Evolutionary conservation across 805 yeast species (phyloP), one percentile per base, ranked within the genome.

Genomic region (Yarrowia bubula): DNA sequence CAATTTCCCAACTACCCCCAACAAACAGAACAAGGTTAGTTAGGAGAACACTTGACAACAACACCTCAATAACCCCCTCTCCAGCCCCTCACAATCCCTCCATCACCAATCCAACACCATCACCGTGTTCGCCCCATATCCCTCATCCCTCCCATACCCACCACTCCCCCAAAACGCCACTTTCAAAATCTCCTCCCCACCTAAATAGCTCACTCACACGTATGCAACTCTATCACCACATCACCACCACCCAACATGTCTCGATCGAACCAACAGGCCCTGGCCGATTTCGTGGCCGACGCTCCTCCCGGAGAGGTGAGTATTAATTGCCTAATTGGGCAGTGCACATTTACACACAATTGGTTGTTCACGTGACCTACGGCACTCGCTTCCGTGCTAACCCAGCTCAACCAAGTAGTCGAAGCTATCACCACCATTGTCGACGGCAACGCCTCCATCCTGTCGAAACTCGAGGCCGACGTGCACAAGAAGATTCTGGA

Each of bases 271-370:
- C 64, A 58, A 33, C 28, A 58, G 44, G 64, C 64, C 42, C 64
- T 58, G 64, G 70, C 77, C 15, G 60, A 69, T 47, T 76, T 78
- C 61, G 69, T 84, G 41, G 70, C 73, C 35, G 87, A 84, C 64
- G 81, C 86, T 2, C 87, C 88, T 18, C 84, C 86, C 7, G 88
- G 88, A 17, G 84, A 81, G 71, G 79, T 80, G 46, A 68, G 78
- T 64, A 68, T 44, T 67, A 35, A 35, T 72, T 67, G 74, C 67
- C 11, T 69, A 74, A 10, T 1, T 7, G 14, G 1, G 13, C 6
- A 13, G 13, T 14, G n/a, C n/a, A n/a, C n/a, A n/a, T n/a, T n/a
- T 10, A 1, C 5, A 17, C 14, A 9, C 14, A 6, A 14, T 41
- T 28, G 4, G 32, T 13, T 42, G 8, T 18, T 41, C 13, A n/a